Base-by-base conservation (phyloP, 129 eudicot genomes). In the Flaveria robusta region DNA sequence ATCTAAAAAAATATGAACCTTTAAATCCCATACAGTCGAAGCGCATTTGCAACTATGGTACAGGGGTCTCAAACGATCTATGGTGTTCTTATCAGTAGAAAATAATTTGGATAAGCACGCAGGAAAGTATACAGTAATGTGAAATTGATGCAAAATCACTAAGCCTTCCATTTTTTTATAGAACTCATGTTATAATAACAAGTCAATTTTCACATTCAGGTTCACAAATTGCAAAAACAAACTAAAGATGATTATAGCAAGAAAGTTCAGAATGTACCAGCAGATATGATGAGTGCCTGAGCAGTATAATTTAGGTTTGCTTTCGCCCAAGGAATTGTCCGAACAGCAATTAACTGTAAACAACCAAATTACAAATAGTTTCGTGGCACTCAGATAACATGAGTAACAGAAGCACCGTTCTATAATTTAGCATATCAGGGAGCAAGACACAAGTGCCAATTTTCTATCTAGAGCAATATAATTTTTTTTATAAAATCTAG, bases 271-370 rank as follows among this genome's bases (percentile, higher is more conserved):
- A 80, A 49, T 49, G 54, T 87, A 92, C 96, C 97, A 39, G 81
- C 91, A 60, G 97, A 92, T 72, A 89, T 84, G 58, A 92, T 92
- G 81, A 92, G 91, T 39, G 97, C 96, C 88, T 89, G 97, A 46
- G 84, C 96, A 78, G 93, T 87, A 72, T 92, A 87, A 80, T 92
- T 92, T 41, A 92, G 81, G 79, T 89, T 89, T 55, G 93, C 89
- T 83, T 89, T 92, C 4, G 97, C 97, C 97, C 97, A 92, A 3
- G 96, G 97, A 70, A 90, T 27, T 20, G 63, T 83, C 29, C 92
- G 91, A 45, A 70, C 81, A 69, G 87, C 96, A 66, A 74, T 49
- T 79, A 92, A 77, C 98, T 92, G 91, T 74, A 29, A 70, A 65
- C 63, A 41, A 4, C 51, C n/a, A 27, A 72, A 39, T 10, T 69